These are phyloP conservation scores for Podospora tetraspora DNA, from an alignment of 495 filamentous ascomycete species.

Conservation along the genomic window DNA sequence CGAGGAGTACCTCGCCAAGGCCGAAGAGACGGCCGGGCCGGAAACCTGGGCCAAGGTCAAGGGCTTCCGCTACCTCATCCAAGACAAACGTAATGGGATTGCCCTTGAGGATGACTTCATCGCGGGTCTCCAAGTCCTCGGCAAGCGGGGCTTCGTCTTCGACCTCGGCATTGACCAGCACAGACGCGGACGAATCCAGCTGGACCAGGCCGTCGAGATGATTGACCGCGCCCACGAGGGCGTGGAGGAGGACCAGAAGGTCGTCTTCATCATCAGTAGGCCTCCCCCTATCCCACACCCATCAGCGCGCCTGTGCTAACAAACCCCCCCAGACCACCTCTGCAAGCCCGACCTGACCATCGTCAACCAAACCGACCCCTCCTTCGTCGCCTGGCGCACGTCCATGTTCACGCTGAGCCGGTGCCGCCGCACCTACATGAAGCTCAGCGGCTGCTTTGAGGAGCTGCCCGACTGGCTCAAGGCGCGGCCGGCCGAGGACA, in stretches of 20 bases:
- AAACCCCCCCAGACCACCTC: conserved; percentile 59
- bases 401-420: conserved; percentile 55
- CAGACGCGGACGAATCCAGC: conserved; percentile 60
- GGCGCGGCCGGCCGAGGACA: conserved; percentile 38
- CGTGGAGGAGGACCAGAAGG: conserved; percentile 52
- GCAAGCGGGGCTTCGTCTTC: conserved; percentile 59
- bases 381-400: conserved; percentile 54
- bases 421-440: conserved; percentile 66
- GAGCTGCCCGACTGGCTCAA: conserved; percentile 54
- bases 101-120: conserved; percentile 59
- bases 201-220: conserved; percentile 68
- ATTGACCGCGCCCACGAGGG: conserved; percentile 58
- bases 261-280: conserved; percentile 66
- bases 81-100: conserved; percentile 62
- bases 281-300: conserved; percentile 12
- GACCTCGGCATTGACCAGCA: conserved; percentile 77
- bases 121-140: conserved; percentile 63
- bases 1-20: conserved; percentile 47
- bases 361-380: conserved; percentile 46
- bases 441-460: conserved; percentile 77
- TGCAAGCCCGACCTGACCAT: conserved; percentile 74
- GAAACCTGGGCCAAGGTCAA: conserved; percentile 44
- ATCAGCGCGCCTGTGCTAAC: neutral
- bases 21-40: conserved; percentile 44
- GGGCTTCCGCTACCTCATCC: conserved; percentile 76